Conservation (phyloP, 345 rosid species). For the Pugionium dolabratum region DNA sequence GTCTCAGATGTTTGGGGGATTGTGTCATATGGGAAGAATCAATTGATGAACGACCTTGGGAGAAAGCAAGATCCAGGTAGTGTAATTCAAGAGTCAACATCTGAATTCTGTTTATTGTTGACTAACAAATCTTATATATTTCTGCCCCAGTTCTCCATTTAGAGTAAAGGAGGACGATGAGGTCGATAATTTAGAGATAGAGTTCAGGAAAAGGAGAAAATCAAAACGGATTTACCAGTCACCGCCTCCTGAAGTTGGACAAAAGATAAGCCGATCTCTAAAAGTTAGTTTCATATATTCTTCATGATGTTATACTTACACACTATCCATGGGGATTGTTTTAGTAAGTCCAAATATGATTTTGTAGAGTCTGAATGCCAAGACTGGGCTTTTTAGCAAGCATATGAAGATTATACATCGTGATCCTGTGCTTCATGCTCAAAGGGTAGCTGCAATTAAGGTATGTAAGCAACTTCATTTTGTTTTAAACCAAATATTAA, state of each 20-base stretch:
- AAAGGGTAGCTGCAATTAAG: slow-evolving; percentile 92
- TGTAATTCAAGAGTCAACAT: slow-evolving; percentile 10
- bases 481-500: neutral
- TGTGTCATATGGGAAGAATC: slow-evolving; percentile 97
- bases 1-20: slow-evolving; percentile 77
- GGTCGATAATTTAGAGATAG: slow-evolving; percentile 73
- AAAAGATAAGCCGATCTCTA: slow-evolving; percentile 73
- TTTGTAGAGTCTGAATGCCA: slow-evolving; percentile 90
- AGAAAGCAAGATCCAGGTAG: slow-evolving; percentile 87
- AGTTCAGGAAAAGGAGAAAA: slow-evolving; percentile 56
- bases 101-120: slow-evolving; percentile 2
- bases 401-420: slow-evolving; percentile 90
- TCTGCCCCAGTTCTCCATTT: slow-evolving; percentile 59
- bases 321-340: neutral
- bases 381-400: slow-evolving; percentile 87
- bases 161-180: slow-evolving; percentile 79
- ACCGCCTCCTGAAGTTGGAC: slow-evolving; percentile 76
- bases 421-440: slow-evolving; percentile 81
- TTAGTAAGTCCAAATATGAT: slow-evolving; percentile 33
- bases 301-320: neutral
- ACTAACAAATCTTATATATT: neutral
- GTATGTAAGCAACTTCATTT: slow-evolving; percentile 39
- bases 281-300: slow-evolving; percentile 56
- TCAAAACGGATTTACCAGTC: slow-evolving; percentile 75
- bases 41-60: slow-evolving; percentile 93